Percentiles rank a stretch among this genome's conserved stretches.
Evolutionary conservation across 768 basidiomycete species (phyloP).

Genomic region (Xanthoconium purpureum): DNA sequence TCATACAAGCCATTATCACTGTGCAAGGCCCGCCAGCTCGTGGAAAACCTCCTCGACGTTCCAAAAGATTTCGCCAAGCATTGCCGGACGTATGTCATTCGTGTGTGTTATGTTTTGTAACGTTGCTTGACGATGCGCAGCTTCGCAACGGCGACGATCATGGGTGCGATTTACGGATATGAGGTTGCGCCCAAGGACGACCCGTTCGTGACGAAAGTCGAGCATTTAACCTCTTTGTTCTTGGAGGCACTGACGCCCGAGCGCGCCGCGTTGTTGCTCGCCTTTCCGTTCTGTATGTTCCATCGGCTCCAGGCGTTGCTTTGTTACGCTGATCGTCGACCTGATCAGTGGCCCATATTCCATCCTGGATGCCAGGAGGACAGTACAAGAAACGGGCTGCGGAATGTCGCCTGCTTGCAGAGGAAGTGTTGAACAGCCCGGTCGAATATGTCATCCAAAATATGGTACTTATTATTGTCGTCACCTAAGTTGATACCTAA

Average conservation of each 20-base stretch:
- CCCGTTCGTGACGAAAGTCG: slow-evolving; percentile 23
- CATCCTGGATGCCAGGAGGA: slow-evolving; percentile 35
- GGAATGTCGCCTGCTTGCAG: slow-evolving; percentile 19
- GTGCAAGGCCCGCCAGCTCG: slow-evolving; percentile 20
- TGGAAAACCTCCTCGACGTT: slow-evolving; percentile 18
- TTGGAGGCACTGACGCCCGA: slow-evolving; percentile 16
- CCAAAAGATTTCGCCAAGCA: slow-evolving; percentile 21
- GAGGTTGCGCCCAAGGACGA: slow-evolving; percentile 24
- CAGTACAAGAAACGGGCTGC: slow-evolving; percentile 18
- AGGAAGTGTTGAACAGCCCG: slow-evolving; percentile 20
- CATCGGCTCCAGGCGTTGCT: not conserved
- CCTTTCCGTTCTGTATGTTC: slow-evolving; percentile 28
- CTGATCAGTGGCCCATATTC: slow-evolving; percentile 27
- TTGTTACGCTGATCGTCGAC: not conserved
- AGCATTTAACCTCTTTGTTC: slow-evolving; percentile 13
- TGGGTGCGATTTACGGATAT: slow-evolving; percentile 27
- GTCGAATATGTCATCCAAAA: slow-evolving; percentile 21
- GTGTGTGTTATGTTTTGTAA: not conserved
- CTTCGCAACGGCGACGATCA: slow-evolving; percentile 21
- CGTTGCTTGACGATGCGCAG: slow-evolving; percentile 8
- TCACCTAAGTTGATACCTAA: not conserved
- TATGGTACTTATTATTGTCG: slow-evolving; percentile 15
- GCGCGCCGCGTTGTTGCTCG: slow-evolving; percentile 17
- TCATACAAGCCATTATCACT: slow-evolving; percentile 17
- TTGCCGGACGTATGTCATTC: slow-evolving; percentile 23